Percentiles rank a stretch among this genome's conserved stretches.
Conservation (phyloP, 75 land plant genomes). For the Pseudotsuga menziesii region DNA sequence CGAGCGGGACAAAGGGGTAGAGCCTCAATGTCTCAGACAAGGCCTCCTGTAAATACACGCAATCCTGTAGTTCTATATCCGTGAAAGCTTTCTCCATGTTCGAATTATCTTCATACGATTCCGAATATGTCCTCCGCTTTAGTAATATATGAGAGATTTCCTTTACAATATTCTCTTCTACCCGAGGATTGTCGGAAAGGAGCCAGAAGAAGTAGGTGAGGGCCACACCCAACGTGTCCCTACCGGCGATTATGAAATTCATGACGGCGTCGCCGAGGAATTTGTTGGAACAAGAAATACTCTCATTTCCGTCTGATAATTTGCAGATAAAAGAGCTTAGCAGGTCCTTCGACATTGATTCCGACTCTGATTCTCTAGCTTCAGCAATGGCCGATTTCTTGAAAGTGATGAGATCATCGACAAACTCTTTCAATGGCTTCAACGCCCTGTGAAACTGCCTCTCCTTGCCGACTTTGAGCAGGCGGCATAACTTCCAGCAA, state of each 20-base stretch:
- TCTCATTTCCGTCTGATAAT: conserved; percentile 2
- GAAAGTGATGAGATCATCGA: conserved; percentile 7
- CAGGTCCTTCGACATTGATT: neutral
- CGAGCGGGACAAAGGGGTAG: conserved; percentile 86
- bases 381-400: neutral
- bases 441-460: conserved; percentile 8
- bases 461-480: conserved; percentile 16
- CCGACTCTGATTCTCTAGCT: neutral
- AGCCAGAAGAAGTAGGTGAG: conserved; percentile 75
- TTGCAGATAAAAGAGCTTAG: conserved; percentile 3
- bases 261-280: conserved; percentile 33
- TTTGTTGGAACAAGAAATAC: conserved; percentile 9
- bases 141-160: neutral
- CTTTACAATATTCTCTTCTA: conserved; percentile 30
- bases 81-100: no score
- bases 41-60: conserved; percentile 76
- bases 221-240: conserved; percentile 64
- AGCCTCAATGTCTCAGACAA: conserved; percentile 78
- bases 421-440: conserved; percentile 6
- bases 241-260: conserved; percentile 68
- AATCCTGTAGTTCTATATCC: conserved; percentile 35
- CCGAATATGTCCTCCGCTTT: no score
- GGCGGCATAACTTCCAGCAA: conserved; percentile 15
- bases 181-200: conserved; percentile 33
- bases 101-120: no score